phyloP scores from a whole-genome alignment of 139 green algal genomes.

The Deuterostichococcus epilithicus region DNA sequence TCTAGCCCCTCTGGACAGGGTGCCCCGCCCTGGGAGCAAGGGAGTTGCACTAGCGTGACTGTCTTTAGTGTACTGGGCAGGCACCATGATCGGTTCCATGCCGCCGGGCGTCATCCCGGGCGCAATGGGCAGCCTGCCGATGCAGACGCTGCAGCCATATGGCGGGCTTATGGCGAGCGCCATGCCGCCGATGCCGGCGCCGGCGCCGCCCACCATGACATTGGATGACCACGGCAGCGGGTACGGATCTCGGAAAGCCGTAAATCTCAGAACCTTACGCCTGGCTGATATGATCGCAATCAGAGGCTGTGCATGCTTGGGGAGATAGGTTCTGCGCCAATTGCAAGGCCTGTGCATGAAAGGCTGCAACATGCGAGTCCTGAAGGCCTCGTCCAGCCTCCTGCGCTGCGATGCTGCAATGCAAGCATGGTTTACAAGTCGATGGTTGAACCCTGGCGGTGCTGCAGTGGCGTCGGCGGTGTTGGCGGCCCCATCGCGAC shows the following conservation, averaged over 20 bases:
- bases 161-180: background rate
- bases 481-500: slow-evolving; percentile 24
- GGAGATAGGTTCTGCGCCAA: too few species aligned
- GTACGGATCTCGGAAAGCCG: background rate
- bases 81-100: background rate
- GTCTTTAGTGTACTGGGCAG: too few species aligned
- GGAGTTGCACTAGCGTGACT: too few species aligned
- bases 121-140: background rate
- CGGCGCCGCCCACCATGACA: background rate
- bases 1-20: too few species aligned
- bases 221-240: background rate
- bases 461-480: background rate
- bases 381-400: too few species aligned
- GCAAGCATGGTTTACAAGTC: too few species aligned
- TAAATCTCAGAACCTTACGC: background rate
- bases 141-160: background rate
- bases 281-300: too few species aligned
- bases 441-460: background rate
- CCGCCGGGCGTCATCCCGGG: background rate
- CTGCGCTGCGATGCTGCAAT: too few species aligned
- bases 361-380: too few species aligned
- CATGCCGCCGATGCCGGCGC: background rate
- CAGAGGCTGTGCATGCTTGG: too few species aligned
- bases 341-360: too few species aligned
- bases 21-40: too few species aligned